These are phyloP conservation scores for Rhodotorula taiwanensis DNA, from an alignment of 768 basidiomycete genomes.

Conservation along the genomic window DNA sequence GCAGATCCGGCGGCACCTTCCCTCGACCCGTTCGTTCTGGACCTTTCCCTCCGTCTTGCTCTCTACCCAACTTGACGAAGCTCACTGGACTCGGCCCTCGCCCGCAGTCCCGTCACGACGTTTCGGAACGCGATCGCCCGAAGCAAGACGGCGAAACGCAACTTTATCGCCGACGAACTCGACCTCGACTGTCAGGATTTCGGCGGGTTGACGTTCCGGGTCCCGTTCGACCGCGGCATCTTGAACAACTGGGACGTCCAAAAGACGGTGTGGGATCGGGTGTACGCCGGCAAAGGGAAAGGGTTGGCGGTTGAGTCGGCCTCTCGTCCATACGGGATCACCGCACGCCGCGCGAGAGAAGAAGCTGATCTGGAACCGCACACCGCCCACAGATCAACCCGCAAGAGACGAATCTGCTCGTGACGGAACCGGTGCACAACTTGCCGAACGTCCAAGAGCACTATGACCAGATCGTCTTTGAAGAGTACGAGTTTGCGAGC, in stretches of 20 bases:
- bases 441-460: constrained; percentile 82
- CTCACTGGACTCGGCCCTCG: background rate
- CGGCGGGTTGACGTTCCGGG: constrained; percentile 69
- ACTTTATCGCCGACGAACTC: constrained; percentile 81
- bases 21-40: constrained; percentile 42
- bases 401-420: constrained; percentile 62
- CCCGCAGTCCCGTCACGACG: constrained; percentile 49
- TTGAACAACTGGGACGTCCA: constrained; percentile 92
- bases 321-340: background rate
- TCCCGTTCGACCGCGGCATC: constrained; percentile 87
- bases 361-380: background rate
- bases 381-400: constrained; percentile 59
- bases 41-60: background rate
- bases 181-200: constrained; percentile 63
- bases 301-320: constrained; percentile 46
- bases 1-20: constrained; percentile 41
- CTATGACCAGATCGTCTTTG: constrained; percentile 92
- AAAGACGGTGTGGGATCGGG: constrained; percentile 85
- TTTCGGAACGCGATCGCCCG: constrained; percentile 75
- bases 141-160: constrained; percentile 72
- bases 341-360: no score
- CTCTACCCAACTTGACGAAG: no score
- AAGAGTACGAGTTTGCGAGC: constrained; percentile 87
- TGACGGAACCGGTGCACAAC: constrained; percentile 94
- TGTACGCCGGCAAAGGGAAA: constrained; percentile 56